Base-by-base conservation (phyloP, 768 basidiomycete species). In the Lentinus brumalis region DNA sequence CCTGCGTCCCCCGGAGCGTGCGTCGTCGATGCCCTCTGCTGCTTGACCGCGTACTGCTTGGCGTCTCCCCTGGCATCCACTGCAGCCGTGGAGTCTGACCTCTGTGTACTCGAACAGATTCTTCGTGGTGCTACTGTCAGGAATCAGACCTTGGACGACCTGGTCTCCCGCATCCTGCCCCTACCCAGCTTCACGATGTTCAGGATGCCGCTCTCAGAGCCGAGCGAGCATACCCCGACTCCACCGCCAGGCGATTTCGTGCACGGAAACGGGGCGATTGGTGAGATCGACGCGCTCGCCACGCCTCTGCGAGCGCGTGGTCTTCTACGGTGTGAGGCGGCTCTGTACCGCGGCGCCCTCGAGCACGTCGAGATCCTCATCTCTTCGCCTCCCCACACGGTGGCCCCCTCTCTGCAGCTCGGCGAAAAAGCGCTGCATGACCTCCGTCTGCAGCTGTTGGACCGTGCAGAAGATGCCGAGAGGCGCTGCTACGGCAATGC, bases 321-420 rank as follows among this genome's bases (percentile, higher is more conserved):
- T 18, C 66, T 84, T 15, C 73, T 75, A 7, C 71, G 64, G 7
- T 74, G 83, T 16, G 82, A 84, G 54, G 81, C 83, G 9, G 82
- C 82, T 9, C 65, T 86, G 26, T 86, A 81, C 79, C 76, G 78
- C 15, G 82, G 81, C 56, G 78, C 79, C 5, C 79, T 85, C 26
- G 74, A 71, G 41, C 74, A 80, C 59, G 73, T 84, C 55, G 84
- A 86, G 60, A 59, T 53, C 15, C 47, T 67, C 67, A 71, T 44
- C 67, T 66, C 31, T 57, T 73, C 44, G 59, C 66, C 63, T 2
- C 29, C 14, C 10, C 46, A 49, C 46, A 40, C 56, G 32, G 45
- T 62, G 14, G 50, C 60, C 21, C 53, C 50, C 45, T 60, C 53
- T 53, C 53, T 53, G 11, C 69, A 69, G 51, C 52, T 68, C 57